Conservation (phyloP, 495 filamentous ascomycete species). For the Penicillium cosmopolitanum region DNA sequence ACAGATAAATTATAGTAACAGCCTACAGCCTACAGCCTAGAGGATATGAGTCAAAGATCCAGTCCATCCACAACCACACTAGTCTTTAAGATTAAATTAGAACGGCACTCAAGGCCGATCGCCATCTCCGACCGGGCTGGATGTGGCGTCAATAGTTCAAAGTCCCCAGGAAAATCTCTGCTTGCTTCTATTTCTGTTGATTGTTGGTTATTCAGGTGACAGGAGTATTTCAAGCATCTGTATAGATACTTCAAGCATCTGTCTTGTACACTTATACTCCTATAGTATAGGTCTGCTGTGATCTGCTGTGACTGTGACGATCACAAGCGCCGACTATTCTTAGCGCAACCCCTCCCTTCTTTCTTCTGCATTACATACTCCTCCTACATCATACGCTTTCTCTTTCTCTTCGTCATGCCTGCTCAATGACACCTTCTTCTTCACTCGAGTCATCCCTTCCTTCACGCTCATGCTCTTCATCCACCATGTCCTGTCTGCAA, state of each 20-base stretch:
- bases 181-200: neutral
- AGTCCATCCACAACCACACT: too few species aligned
- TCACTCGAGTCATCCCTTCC: constrained; percentile 17
- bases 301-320: constrained; percentile 4
- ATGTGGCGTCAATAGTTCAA: constrained; percentile 35
- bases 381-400: constrained; percentile 2
- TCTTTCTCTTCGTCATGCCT: constrained; percentile 25
- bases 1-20: neutral
- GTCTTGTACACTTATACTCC: too few species aligned
- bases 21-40: too few species aligned
- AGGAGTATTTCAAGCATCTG: too few species aligned
- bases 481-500: constrained; percentile 34
- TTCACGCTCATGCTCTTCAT: constrained; percentile 30
- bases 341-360: constrained; percentile 21
- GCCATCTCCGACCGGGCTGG: constrained; percentile 23
- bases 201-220: too few species aligned
- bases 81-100: constrained; percentile 20
- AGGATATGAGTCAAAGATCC: too few species aligned
- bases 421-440: constrained; percentile 12
- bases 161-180: constrained; percentile 10
- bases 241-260: too few species aligned
- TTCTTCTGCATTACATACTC: neutral
- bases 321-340: constrained; percentile 29
- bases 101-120: constrained; percentile 20
- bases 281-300: too few species aligned